Base-by-base conservation (phyloP, 2,329 filamentous ascomycete species). In the Ceratocystiopsis sp. region DNA sequence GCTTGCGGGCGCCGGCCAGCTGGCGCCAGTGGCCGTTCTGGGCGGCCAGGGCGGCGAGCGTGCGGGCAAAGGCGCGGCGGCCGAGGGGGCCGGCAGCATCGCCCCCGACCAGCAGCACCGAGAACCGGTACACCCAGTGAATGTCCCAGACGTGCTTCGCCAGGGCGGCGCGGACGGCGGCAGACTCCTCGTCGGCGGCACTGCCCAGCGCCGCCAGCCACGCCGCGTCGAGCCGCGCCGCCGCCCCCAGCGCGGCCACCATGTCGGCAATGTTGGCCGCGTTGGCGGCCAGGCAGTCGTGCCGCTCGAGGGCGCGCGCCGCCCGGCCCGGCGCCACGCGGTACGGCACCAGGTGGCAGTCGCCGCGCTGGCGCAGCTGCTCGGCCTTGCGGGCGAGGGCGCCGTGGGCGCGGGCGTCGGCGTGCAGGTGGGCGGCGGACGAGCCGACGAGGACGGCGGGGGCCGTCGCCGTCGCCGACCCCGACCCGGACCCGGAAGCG, bases 391-490 rank as follows among this genome's bases (percentile, higher is more conserved):
- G 51, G 15, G 51, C 49, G 49, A 56, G 54, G 15, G 50, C 48
- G 21, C 4, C 21, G 4, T 21, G 21, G 21, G 21, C 4, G 4
- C 46, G 34, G n/a, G 50, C 48, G 25, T 37, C 64, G 32, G 11
- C 11, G 14, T 67, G 68, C 19, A 77, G 67, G 1, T 67, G 65
- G 33, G 73, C 69, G 11, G 80, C 80, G 7, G 83, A 85, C 16
- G 58, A 59, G n/a, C 87, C 91, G 32, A 96, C 61, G 16, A 95
- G 69, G 44, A 87, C 70, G 42, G 94, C 71, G 46, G 73, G 73
- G 71, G 5, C 86, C 86, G 35, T n/a, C n/a, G n/a, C n/a, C n/a
- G n/a, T n/a, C n/a, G n/a, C n/a, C n/a, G n/a, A n/a, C n/a, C n/a
- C n/a, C n/a, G n/a, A n/a, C n/a, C n/a, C n/a, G n/a, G n/a, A n/a